phyloP scores from a whole-genome alignment of 441 rosid genomes.

The Eutrema salsugineum region DNA sequence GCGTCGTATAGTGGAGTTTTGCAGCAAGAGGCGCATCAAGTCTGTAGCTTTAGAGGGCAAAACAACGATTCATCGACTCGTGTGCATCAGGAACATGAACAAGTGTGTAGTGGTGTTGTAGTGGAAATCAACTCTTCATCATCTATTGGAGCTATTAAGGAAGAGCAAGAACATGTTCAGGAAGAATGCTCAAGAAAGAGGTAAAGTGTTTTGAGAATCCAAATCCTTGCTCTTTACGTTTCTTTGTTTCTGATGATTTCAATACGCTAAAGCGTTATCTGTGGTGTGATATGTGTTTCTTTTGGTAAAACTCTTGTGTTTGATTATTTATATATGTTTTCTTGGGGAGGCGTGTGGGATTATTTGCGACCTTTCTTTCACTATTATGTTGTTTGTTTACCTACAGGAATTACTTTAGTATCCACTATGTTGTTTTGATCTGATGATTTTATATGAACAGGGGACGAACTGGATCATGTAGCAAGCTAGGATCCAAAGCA shows the following conservation, averaged over 20 bases:
- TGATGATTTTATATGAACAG: constrained; percentile 36
- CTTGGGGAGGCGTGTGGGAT: too few relatives aligned
- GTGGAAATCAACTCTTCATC: constrained; percentile 43
- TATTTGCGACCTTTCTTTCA: background rate
- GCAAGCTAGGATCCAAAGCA: constrained; percentile 64
- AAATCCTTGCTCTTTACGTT: background rate
- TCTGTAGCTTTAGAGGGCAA: background rate
- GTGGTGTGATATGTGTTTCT: background rate
- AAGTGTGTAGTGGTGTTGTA: background rate
- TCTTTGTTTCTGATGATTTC: background rate
- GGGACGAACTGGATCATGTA: constrained; percentile 51
- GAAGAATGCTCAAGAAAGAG: constrained; percentile 56
- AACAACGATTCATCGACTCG: background rate
- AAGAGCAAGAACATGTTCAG: constrained; percentile 32
- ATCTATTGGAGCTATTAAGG: constrained; percentile 31
- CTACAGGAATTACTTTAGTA: background rate
- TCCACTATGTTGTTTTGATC: background rate
- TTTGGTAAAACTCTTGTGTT: background rate
- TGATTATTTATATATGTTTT: too few relatives aligned
- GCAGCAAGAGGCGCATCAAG: constrained; percentile 6
- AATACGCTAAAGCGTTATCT: background rate
- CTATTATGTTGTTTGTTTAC: background rate
- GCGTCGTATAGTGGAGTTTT: constrained; percentile 18
- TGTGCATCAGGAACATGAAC: background rate
- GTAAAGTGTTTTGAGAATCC: constrained; percentile 21